These are phyloP conservation scores for Pseudogymnoascus sp. DNA, from an alignment of 2,329 filamentous ascomycete species.

Conservation along the genomic window DNA sequence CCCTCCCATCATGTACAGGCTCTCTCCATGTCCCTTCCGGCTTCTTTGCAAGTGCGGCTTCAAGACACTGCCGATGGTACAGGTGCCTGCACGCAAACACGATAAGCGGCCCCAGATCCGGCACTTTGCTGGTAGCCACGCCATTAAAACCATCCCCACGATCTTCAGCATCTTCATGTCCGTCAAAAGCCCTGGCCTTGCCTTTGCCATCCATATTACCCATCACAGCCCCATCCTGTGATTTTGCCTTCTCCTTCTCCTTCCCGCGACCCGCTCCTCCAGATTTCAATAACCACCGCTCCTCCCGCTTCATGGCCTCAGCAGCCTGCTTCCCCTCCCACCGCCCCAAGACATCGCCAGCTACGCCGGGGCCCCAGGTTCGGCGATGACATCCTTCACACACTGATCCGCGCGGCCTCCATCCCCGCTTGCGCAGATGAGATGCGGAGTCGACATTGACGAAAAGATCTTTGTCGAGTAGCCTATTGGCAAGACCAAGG, in stretches of 20 bases:
- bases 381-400: constrained; percentile 80
- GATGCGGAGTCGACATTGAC: constrained; percentile 70
- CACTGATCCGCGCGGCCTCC: constrained; percentile 76
- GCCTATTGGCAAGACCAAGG: constrained; percentile 71
- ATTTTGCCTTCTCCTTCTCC: constrained; percentile 11
- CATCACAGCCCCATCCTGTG: neutral
- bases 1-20: constrained; percentile 44
- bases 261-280: constrained; percentile 25
- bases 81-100: constrained; percentile 64
- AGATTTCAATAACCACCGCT: constrained; percentile 25
- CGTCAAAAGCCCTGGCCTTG: constrained; percentile 40
- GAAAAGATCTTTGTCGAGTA: constrained; percentile 85
- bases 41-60: constrained; percentile 52
- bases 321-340: constrained; percentile 60
- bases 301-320: constrained; percentile 36
- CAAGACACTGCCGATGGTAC: constrained; percentile 61
- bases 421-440: constrained; percentile 70
- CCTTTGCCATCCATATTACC: constrained; percentile 32
- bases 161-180: constrained; percentile 37
- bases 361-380: constrained; percentile 83
- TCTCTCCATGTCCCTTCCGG: constrained; percentile 42
- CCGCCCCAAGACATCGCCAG: constrained; percentile 66
- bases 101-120: constrained; percentile 55
- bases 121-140: constrained; percentile 30
- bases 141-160: constrained; percentile 21